Conservation (phyloP, 768 basidiomycete species). For the Rhodotorula babjevae region DNA sequence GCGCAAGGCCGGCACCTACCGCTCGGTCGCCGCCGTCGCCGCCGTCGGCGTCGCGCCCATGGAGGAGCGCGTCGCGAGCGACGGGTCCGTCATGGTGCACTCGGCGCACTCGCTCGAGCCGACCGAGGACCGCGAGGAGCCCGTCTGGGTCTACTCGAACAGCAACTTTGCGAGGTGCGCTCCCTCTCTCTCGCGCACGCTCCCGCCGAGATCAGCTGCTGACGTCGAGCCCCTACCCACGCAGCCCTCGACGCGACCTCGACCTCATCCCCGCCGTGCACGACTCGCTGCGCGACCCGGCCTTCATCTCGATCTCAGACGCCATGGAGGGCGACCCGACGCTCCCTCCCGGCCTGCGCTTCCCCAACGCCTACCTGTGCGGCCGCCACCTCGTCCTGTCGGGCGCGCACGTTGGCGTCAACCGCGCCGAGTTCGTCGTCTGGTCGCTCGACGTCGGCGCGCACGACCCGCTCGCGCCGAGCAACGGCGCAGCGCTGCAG, state of each 20-base stretch:
- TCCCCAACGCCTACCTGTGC: constrained; percentile 86
- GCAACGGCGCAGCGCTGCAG: constrained; percentile 53
- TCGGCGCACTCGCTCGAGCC: constrained; percentile 14
- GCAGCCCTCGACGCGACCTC: constrained; percentile 76
- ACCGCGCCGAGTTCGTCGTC: constrained; percentile 86
- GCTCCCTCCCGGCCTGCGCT: constrained; percentile 83
- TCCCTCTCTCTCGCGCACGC: not conserved
- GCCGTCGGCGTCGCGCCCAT: not conserved
- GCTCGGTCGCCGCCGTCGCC: constrained; percentile 73
- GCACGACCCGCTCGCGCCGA: constrained; percentile 56
- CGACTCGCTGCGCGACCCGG: constrained; percentile 67
- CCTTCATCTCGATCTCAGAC: constrained; percentile 50
- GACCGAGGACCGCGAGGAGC: constrained; percentile 60
- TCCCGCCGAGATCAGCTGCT: not conserved
- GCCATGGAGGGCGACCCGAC: constrained; percentile 58
- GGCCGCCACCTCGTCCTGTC: constrained; percentile 89
- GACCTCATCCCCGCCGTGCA: constrained; percentile 65
- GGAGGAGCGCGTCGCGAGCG: constrained; percentile 10
- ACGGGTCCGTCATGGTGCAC: not conserved
- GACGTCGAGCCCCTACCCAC: too few relatives aligned
- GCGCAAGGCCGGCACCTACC: constrained; percentile 88
- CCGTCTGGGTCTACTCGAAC: constrained; percentile 90
- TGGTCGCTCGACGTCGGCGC: constrained; percentile 58
- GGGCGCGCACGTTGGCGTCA: constrained; percentile 51
- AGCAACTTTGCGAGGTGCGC: constrained; percentile 67